These are phyloP conservation scores for Gentiana dahurica DNA, from an alignment of 257 asterid species.

Conservation along the genomic window DNA sequence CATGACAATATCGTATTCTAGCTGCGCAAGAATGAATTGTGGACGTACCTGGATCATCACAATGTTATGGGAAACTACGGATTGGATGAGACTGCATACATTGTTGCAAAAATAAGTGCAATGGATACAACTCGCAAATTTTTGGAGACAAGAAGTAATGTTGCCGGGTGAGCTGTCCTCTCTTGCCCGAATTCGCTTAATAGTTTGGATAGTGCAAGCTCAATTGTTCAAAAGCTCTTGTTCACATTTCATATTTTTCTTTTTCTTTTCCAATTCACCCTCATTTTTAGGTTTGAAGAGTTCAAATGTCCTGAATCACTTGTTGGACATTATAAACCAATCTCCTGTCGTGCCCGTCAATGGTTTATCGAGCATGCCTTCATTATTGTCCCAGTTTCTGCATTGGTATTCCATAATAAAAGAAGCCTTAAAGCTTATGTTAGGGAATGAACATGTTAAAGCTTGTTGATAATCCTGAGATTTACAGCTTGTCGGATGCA, in stretches of 20 bases:
- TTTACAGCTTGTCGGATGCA: conserved; percentile 76
- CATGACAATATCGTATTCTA: conserved; percentile 15
- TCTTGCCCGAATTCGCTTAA: too few relatives aligned
- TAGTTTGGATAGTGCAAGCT: too few relatives aligned
- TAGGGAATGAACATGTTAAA: conserved; percentile 21
- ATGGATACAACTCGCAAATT: conserved; percentile 29
- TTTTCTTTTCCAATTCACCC: conserved; percentile 4
- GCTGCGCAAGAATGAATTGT: conserved; percentile 55
- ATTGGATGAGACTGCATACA: conserved; percentile 32
- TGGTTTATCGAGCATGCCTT: conserved; percentile 57
- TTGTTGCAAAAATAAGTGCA: conserved; percentile 52
- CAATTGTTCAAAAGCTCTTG: too few relatives aligned
- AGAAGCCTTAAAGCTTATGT: conserved; percentile 32
- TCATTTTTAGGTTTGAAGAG: conserved; percentile 51
- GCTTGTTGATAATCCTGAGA: conserved; percentile 46
- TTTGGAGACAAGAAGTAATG: conserved; percentile 47
- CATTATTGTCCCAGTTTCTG: conserved; percentile 47
- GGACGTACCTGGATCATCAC: conserved; percentile 31
- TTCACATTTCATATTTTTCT: conserved; percentile 8
- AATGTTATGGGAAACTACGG: conserved; percentile 25
- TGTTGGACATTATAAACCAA: conserved; percentile 50
- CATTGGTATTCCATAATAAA: conserved; percentile 54
- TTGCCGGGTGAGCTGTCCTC: conserved; percentile 35
- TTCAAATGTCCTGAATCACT: conserved; percentile 74
- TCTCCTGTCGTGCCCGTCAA: conserved; percentile 45